phyloP scores from a whole-genome alignment of 352 stramenopile species.

The Phytophthora pisi region DNA sequence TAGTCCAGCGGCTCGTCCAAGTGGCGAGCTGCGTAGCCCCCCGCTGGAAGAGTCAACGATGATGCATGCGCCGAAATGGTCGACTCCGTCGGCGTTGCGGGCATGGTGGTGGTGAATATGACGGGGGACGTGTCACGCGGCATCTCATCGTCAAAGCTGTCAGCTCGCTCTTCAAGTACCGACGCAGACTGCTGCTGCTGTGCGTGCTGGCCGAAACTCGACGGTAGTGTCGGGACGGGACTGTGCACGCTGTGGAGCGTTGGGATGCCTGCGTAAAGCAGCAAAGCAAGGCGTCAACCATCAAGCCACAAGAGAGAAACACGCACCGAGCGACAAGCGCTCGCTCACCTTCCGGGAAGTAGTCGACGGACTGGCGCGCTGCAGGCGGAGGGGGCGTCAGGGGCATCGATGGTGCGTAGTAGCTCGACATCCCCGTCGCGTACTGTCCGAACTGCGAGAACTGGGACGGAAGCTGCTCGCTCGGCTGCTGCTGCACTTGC shows the following conservation, averaged over 20 bases:
- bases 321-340: not conserved
- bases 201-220: slow-evolving; percentile 26
- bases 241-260: slow-evolving; percentile 17
- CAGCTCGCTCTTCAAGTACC: slow-evolving; percentile 17
- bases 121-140: not conserved
- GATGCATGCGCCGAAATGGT: not conserved
- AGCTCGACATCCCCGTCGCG: slow-evolving; percentile 8
- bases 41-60: slow-evolving; percentile 6
- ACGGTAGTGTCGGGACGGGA: slow-evolving; percentile 24
- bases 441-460: slow-evolving; percentile 24
- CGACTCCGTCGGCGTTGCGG: not conserved
- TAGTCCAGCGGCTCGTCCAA: not conserved
- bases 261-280: slow-evolving; percentile 22
- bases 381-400: slow-evolving; percentile 1
- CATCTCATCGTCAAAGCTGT: slow-evolving; percentile 10
- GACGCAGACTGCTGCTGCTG: slow-evolving; percentile 16
- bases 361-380: slow-evolving; percentile 17
- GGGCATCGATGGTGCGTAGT: slow-evolving; percentile 17
- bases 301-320: not conserved
- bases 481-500: slow-evolving; percentile 15
- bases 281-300: not conserved
- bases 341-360: slow-evolving; percentile 32
- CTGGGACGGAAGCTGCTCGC: slow-evolving; percentile 14
- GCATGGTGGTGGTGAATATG: slow-evolving; percentile 10
- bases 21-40: slow-evolving; percentile 5